Base-by-base conservation (phyloP, 140 eudicot genomes). In the Flaveria floridana region DNA sequence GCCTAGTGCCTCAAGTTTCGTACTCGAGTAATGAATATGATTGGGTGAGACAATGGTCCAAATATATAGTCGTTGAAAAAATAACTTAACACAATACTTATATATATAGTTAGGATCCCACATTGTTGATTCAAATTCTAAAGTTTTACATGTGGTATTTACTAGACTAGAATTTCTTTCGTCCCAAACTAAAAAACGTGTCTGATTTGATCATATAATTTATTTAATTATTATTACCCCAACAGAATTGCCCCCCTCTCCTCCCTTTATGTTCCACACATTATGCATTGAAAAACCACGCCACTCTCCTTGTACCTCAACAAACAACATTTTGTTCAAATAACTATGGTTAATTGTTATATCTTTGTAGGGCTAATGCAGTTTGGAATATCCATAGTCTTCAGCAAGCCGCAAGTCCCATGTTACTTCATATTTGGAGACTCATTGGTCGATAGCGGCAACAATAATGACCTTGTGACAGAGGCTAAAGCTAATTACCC, bases 351-450 rank as follows among this genome's bases (percentile, higher is more conserved):
- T 26, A 18, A 25, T 26, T 57, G 11, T 26, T 53, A 44, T 19
- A 57, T 57, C 5, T 57, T 68, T 28, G 18, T 39, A 77, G 63
- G 34, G n/a, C 26, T 77, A 18, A 12, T 77, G 44, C 76, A 77
- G 6, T 77, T 69, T 57, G 64, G 61, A 16, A 44, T 68, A 55
- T 26, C 28, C 0, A 2, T 59, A 15, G 76, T 67, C 34, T 4
- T 28, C 0, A 48, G 78, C 18, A 53, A 63, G 59, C 86, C 81
- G 19, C 74, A 74, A 65, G 89, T 85, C 7, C 86, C 89, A 1
- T 82, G 89, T 64, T 75, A 68, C 67, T 86, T 81, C 81, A 68
- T 84, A 12, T 86, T 86, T 10, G 91, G 91, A 14, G 91, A 86
- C 69, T 86, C 88, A 0, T 68, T 84, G 41, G 75, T 78, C 3